Conservation (phyloP, 2,329 filamentous ascomycete genomes). For the Immersiporthe knoxdaviesiana region DNA sequence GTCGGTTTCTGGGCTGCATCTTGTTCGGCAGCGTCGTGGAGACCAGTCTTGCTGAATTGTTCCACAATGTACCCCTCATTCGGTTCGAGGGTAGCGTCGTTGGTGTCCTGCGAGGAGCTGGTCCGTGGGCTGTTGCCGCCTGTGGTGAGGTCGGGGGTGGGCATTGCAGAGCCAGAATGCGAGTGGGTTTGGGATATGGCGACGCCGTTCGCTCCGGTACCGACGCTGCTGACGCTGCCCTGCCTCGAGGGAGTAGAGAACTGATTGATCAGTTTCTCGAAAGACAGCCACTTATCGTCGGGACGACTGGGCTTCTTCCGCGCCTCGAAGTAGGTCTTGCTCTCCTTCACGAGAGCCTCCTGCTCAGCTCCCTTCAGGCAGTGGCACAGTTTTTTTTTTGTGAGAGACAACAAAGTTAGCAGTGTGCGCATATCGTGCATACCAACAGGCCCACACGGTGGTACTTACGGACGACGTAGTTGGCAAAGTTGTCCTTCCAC, state of each 20-base stretch:
- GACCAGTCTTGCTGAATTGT: conserved; percentile 32
- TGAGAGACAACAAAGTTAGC: conserved; percentile 28
- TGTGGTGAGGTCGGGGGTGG: conserved; percentile 69
- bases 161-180: conserved; percentile 56
- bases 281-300: conserved; percentile 60
- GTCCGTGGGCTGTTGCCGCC: conserved; percentile 72
- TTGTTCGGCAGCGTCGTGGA: neutral
- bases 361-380: conserved; percentile 64
- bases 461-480: conserved; percentile 90
- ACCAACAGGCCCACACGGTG: neutral
- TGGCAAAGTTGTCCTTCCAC: conserved; percentile 90
- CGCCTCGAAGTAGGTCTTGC: conserved; percentile 63
- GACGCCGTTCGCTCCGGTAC: conserved; percentile 29
- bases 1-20: neutral
- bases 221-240: conserved; percentile 27
- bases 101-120: conserved; percentile 66
- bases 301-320: conserved; percentile 67
- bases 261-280: conserved; percentile 57
- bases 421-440: neutral
- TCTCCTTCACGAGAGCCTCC: conserved; percentile 62
- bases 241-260: conserved; percentile 37
- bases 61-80: conserved; percentile 32
- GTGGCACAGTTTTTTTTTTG: conserved; percentile 83
- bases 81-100: conserved; percentile 55
- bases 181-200: conserved; percentile 43